These are phyloP conservation scores for Arabidopsis suecica DNA, from an alignment of 345 rosid species.

Conservation along the genomic window DNA sequence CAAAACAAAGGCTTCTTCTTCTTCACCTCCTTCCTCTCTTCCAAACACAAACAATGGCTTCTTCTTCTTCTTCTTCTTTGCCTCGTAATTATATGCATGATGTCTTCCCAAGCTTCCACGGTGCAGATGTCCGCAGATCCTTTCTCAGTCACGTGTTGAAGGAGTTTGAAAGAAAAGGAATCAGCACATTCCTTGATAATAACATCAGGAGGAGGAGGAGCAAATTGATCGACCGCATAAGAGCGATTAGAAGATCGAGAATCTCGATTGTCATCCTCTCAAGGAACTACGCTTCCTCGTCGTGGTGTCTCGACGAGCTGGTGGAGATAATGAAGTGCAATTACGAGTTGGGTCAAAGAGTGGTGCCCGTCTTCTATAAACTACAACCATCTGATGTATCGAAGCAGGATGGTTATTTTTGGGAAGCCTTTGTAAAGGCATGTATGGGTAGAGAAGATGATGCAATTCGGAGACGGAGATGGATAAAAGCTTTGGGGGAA, in stretches of 20 bases:
- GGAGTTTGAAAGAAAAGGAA: neutral
- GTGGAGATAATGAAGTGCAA: conserved; percentile 21
- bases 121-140: neutral
- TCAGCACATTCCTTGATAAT: neutral
- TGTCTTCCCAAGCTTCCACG: neutral
- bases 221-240: too few species aligned
- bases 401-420: neutral
- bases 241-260: neutral
- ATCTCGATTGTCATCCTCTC: conserved; percentile 6
- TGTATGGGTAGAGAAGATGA: too few species aligned
- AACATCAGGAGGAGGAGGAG: rapidly evolving
- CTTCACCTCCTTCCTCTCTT: too few species aligned
- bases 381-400: neutral
- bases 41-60: neutral
- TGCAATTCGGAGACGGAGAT: too few species aligned
- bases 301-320: conserved; percentile 4
- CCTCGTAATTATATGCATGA: neutral
- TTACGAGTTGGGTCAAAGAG: neutral
- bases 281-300: conserved; percentile 4
- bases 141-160: neutral
- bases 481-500: neutral
- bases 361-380: neutral
- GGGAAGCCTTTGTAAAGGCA: neutral
- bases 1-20: too few species aligned
- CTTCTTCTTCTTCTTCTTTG: neutral